Evolutionary conservation across 2,329 filamentous ascomycete species (phyloP), one percentile per base, ranked within the genome.

Genomic region (Aspergillus sp.): DNA sequence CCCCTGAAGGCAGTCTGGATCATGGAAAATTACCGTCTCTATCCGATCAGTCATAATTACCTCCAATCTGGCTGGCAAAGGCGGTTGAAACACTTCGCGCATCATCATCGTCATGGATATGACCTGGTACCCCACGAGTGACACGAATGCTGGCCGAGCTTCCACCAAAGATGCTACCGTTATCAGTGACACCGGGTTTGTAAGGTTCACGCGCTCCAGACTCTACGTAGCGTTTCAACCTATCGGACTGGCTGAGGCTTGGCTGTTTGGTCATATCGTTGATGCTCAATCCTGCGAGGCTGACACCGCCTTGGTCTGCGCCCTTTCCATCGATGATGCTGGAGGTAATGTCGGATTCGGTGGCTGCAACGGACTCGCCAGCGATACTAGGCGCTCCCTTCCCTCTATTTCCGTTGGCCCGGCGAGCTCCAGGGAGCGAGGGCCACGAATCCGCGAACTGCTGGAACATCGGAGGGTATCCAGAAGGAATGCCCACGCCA

Each of bases 71-170:
- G 81, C 93, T 97, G 64, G 94, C 93, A 80, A 98, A 99, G 53
- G 93, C 93, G 56, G 95, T 98, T 73, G 92, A 97, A 72, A 98
- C 88, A 78, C 94, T 98, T 80, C 95, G 92, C 72, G 95, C 92
- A 75, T 98, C 95, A 68, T 99, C 95, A 69, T 99, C 95, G 64
- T 90, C 83, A 47, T 80, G 77, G 43, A 73, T 66, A 59, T 78
- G 74, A 25, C 80, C 77, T 15, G 76, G 73, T 48, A 74, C 69
- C 47, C 79, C 76, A 51, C 80, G 79, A 51, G 80, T 80, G 63
- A 82, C 79, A 55, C 83, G 79, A 62, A 81, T 80, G 72, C 77
- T 81, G 64, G 74, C 79, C 45, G 81, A 83, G 70, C 89, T 90
- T 61, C 80, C 82, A 57, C 86, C 89, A 72, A 87, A 92, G 56